phyloP scores from a whole-genome alignment of 2,329 filamentous ascomycete genomes.

The Akanthomyces dipterigenus region DNA sequence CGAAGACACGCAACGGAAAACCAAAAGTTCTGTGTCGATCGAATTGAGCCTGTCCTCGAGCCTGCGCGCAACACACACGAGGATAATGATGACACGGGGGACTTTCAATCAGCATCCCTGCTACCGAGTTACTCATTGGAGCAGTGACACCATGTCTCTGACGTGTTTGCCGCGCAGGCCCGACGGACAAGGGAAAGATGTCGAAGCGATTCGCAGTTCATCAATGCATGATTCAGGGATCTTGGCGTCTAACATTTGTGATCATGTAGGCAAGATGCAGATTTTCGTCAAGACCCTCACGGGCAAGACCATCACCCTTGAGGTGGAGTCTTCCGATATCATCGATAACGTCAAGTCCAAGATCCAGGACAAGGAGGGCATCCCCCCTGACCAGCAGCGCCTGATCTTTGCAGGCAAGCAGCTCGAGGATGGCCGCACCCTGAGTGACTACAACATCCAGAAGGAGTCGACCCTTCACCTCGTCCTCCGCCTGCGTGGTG shows the following conservation, averaged over 20 bases:
- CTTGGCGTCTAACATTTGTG: conserved; percentile 31
- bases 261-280: conserved; percentile 60
- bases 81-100: neutral
- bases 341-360: conserved; percentile 99
- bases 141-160: neutral
- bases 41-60: conserved; percentile 8
- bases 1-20: neutral
- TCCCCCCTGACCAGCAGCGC: conserved; percentile 97
- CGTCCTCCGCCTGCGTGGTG: conserved; percentile 96
- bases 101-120: neutral
- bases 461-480: conserved; percentile 99
- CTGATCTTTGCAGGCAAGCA: conserved; percentile 99
- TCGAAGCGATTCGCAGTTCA: neutral
- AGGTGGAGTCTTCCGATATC: conserved; percentile 99
- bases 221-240: neutral
- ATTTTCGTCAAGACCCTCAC: conserved; percentile 83
- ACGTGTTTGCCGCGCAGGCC: neutral
- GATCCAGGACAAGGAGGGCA: conserved; percentile 98
- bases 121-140: neutral
- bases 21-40: neutral
- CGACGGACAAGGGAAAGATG: neutral
- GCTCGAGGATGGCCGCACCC: conserved; percentile 97
- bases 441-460: conserved; percentile 99
- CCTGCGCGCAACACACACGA: conserved; percentile 3
- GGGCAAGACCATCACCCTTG: conserved; percentile 99